Base-by-base conservation (phyloP, 257 asterid genomes). In the Lycium ferocissimum region DNA sequence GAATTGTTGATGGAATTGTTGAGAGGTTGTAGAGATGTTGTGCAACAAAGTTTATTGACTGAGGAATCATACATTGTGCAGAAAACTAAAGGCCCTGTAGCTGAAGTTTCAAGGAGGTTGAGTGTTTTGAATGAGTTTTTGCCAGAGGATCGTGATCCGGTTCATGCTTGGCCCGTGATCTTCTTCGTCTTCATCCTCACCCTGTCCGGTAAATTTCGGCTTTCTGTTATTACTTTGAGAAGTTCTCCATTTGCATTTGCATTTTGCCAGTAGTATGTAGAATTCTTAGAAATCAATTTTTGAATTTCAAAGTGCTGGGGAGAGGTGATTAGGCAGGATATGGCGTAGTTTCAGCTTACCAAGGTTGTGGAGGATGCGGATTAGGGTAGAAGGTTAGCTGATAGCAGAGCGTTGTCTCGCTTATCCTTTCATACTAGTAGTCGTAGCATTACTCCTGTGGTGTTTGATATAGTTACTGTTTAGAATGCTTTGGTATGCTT, bases 61-160 rank as follows among this genome's bases (percentile, higher is more conserved):
- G 95, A 95, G 84, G 98, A 95, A 70, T 95, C 99, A 11, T 95
- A 92, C 95, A 88, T 93, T 86, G 95, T 95, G 84, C 85, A 71
- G 88, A 93, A 90, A 71, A 88, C 93, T 38, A 88, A 84, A 80
- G 90, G 89, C 1, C 93, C 97, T 13, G 2, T 94, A 89, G 86
- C 89, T 7, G 89, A 89, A 91, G 91, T 87, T 51, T 92, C 97
- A 83, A 88, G 83, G 85, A 92, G 84, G 71, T 57, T 94, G 88
- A 94, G 91, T 86, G 90, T 91, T 81, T 75, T 94, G 75, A 94
- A 94, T 61, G 96, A 94, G 73, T 90, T 86, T 86, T 85, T 95
- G 94, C 99, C 99, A 40, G 99, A 95, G 78, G 99, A 95, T 90
- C 97, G 97, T 81, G 93, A 94, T 89, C 99, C 99, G 7, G 72